Evolutionary conservation across 495 filamentous ascomycete species (phyloP).

Genomic region (Astrothelium subdiscretum): DNA sequence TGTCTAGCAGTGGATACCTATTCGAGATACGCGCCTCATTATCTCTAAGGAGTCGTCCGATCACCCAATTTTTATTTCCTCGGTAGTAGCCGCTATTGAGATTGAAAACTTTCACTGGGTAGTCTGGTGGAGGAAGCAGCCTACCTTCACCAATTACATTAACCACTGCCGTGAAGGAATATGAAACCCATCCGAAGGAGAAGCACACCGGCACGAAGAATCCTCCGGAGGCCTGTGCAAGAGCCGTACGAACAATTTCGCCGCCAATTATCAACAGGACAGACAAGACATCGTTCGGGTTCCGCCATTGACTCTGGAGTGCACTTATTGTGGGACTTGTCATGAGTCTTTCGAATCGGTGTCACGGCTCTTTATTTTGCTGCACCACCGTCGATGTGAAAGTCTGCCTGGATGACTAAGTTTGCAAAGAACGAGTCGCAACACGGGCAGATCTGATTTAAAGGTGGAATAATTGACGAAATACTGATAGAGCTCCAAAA

Average conservation of each 20-base stretch:
- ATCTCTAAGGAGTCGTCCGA: not conserved
- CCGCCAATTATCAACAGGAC: slow-evolving; percentile 41
- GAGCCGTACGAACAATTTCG: slow-evolving; percentile 35
- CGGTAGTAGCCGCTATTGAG: not conserved
- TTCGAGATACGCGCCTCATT: not conserved
- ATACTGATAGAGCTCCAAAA: too few species aligned
- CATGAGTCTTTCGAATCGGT: too few species aligned
- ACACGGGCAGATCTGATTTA: too few species aligned
- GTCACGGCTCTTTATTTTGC: too few species aligned
- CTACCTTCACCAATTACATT: not conserved
- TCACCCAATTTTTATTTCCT: not conserved
- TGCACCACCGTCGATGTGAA: too few species aligned
- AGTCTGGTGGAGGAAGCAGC: not conserved
- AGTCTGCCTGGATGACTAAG: too few species aligned
- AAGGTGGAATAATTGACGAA: too few species aligned
- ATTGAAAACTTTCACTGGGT: not conserved
- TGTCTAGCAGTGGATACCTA: not conserved
- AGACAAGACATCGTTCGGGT: slow-evolving; percentile 24
- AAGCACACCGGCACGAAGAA: slow-evolving; percentile 39
- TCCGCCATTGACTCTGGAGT: slow-evolving; percentile 9
- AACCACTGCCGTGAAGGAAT: not conserved
- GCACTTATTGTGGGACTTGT: too few species aligned
- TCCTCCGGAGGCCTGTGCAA: slow-evolving; percentile 34
- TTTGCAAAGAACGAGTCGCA: too few species aligned
- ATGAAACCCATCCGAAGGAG: slow-evolving; percentile 35